A percentile compares a stretch with the other conserved stretches of the same genome.
Conservation (phyloP, 306 rosid genomes). For the Fragaria iinumae region DNA sequence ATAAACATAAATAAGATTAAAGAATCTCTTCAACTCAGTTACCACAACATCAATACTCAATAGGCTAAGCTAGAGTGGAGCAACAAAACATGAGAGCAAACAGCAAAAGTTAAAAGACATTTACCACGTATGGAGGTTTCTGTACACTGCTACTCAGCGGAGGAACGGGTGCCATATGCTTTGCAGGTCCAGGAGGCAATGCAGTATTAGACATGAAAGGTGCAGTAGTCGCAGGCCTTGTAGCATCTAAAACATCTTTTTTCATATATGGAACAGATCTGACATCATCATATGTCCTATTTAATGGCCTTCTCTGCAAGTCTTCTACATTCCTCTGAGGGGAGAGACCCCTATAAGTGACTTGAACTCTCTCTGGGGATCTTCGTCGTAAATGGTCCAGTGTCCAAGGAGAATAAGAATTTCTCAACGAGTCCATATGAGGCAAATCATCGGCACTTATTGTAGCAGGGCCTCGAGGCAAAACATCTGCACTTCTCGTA, state of each 20-base stretch:
- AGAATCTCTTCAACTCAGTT: background rate
- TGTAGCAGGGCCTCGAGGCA: constrained; percentile 49
- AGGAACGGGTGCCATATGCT: constrained; percentile 58
- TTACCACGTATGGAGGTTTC: constrained; percentile 61
- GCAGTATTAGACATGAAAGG: constrained; percentile 48
- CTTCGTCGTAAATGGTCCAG: constrained; percentile 64
- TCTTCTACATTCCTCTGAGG: constrained; percentile 38
- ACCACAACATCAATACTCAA: background rate
- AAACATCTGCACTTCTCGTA: constrained; percentile 49
- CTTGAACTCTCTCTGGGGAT: constrained; percentile 42
- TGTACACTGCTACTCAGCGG: constrained; percentile 47
- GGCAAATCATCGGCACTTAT: constrained; percentile 62
- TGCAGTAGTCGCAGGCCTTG: constrained; percentile 52
- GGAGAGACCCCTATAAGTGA: constrained; percentile 38
- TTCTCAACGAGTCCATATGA: constrained; percentile 60
- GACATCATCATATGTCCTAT: constrained; percentile 52
- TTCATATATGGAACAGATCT: constrained; percentile 53
- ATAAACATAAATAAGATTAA: background rate
- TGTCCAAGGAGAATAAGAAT: constrained; percentile 76
- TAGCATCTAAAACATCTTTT: constrained; percentile 52
- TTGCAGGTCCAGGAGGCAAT: constrained; percentile 56
- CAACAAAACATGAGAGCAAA: constrained; percentile 2
- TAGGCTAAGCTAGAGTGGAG: background rate
- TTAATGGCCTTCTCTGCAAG: constrained; percentile 47
- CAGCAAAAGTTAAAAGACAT: constrained; percentile 26